Evolutionary conservation across 2,329 filamentous ascomycete genomes (phyloP).

Genomic region (Penicillium hordei): DNA sequence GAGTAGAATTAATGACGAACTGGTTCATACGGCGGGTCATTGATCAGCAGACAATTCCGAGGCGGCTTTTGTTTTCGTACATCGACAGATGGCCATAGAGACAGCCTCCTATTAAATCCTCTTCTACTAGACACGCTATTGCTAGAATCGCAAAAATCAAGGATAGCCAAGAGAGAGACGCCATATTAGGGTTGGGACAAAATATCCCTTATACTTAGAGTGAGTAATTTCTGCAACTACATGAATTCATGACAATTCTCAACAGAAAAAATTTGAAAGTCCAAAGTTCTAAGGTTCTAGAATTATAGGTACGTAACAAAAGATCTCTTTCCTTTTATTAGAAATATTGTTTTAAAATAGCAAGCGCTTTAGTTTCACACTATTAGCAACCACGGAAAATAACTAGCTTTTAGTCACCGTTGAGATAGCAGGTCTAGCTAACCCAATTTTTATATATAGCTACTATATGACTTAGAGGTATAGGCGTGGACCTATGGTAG

Average conservation of each 20-base stretch:
- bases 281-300: background rate
- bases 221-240: background rate
- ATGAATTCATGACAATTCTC: background rate
- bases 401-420: background rate
- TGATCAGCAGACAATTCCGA: no score
- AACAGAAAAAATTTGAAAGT: background rate
- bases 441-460: background rate
- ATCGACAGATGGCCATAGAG: no score
- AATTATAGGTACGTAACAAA: background rate
- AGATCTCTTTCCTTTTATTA: background rate
- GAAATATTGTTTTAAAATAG: background rate
- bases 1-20: no score
- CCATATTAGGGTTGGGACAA: background rate
- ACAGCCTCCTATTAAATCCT: no score
- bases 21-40: no score
- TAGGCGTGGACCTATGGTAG: background rate
- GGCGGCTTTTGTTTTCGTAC: no score
- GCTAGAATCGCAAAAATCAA: no score
- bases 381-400: background rate
- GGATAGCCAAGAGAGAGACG: no score
- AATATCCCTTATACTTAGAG: background rate
- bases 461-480: background rate
- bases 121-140: no score
- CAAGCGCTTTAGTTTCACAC: background rate
- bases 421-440: background rate